phyloP scores from a whole-genome alignment of 2,329 filamentous ascomycete species.

The Chaetomiaceae sp. region DNA sequence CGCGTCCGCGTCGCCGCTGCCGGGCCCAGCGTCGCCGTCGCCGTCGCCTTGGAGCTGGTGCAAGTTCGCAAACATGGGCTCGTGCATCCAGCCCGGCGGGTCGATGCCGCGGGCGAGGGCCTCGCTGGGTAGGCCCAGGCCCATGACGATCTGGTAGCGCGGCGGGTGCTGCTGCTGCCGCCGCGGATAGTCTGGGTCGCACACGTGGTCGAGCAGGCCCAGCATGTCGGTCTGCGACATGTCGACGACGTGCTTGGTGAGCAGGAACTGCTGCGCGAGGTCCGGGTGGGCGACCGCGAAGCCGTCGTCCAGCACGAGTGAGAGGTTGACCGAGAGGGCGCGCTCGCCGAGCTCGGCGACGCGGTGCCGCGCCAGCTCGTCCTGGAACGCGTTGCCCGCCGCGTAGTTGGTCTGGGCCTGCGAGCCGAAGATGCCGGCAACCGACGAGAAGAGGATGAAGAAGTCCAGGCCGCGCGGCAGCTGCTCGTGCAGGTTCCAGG shows the following conservation, averaged over 20 bases:
- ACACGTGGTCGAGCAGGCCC: background rate
- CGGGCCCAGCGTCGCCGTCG: too few relatives aligned
- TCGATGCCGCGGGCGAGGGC: background rate
- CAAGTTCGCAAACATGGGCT: background rate
- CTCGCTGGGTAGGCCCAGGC: background rate
- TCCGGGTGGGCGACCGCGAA: background rate
- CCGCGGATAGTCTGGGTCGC: too few relatives aligned
- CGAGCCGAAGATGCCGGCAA: background rate
- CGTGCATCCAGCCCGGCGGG: background rate
- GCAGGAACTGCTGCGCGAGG: background rate
- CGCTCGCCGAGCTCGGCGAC: background rate
- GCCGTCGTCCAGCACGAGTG: background rate
- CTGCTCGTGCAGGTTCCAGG: background rate
- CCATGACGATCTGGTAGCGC: background rate
- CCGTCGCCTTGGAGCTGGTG: background rate
- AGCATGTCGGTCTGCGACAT: background rate
- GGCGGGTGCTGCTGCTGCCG: background rate
- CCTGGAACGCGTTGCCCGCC: constrained; percentile 6
- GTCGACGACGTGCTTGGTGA: background rate
- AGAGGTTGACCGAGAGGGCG: background rate
- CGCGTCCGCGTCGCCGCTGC: background rate
- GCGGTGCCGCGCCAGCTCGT: background rate
- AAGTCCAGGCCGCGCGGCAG: constrained; percentile 10
- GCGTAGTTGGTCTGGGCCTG: background rate
- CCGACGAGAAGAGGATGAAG: constrained; percentile 6